Percentiles rank a stretch among this genome's conserved stretches.
phyloP scores from a whole-genome alignment of 768 basidiomycete genomes.

The Macrolepiota dolichaula region DNA sequence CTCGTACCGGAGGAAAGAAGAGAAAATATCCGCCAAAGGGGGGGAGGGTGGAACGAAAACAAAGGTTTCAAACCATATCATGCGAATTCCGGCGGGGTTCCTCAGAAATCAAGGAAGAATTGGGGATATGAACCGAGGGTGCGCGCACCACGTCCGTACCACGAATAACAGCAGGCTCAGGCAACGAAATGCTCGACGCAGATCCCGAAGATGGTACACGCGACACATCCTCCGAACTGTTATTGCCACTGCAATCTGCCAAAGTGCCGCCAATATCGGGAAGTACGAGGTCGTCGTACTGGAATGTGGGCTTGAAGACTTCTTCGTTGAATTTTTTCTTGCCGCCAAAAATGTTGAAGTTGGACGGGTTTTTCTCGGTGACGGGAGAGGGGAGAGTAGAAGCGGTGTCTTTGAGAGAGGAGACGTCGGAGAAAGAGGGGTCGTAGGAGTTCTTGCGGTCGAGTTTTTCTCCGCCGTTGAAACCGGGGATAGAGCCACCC shows the following conservation, averaged over 20 bases:
- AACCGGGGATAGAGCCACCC: neutral
- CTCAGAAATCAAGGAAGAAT: neutral
- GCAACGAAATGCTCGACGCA: conserved; percentile 30
- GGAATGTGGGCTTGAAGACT: conserved; percentile 27
- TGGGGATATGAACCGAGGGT: conserved; percentile 23
- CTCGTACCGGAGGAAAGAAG: neutral
- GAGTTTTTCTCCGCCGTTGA: neutral
- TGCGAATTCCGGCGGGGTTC: conserved; percentile 6
- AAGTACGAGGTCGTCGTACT: conserved; percentile 33
- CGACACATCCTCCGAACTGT: too few species aligned
- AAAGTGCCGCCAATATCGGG: conserved; percentile 37
- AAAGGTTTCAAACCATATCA: conserved; percentile 9
- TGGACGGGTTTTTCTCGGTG: neutral
- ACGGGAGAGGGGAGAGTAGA: neutral
- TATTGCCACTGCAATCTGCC: conserved; percentile 29
- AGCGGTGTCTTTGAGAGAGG: neutral
- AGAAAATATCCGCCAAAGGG: too few species aligned
- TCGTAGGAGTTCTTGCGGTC: conserved; percentile 6
- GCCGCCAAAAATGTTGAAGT: conserved; percentile 39
- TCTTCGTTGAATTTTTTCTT: conserved; percentile 33
- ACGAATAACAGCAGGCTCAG: conserved; percentile 21
- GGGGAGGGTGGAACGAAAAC: neutral
- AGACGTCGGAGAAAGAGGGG: neutral
- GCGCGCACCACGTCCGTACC: conserved; percentile 19
- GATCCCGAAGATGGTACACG: conserved; percentile 26